phyloP scores from a whole-genome alignment of 2,329 filamentous ascomycete genomes.

The Cadophora malorum region DNA sequence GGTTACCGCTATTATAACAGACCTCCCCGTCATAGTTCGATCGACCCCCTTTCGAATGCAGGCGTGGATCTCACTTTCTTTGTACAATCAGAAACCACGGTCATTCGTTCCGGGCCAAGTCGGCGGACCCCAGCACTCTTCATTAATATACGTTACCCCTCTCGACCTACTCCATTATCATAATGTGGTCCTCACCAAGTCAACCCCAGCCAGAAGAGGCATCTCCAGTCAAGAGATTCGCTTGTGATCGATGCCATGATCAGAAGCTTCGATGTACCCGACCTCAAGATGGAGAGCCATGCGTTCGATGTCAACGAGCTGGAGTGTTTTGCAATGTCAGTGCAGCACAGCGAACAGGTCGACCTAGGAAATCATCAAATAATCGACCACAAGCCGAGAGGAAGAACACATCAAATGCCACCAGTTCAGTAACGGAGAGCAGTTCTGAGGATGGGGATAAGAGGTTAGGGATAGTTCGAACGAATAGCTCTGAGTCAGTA shows the following conservation, averaged over 20 bases:
- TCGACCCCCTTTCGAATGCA: slow-evolving; percentile 13
- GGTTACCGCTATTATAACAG: slow-evolving; percentile 19
- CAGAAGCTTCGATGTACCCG: slow-evolving; percentile 28
- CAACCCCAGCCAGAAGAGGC: slow-evolving; percentile 21
- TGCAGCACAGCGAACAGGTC: slow-evolving; percentile 26
- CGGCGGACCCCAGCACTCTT: slow-evolving; percentile 14
- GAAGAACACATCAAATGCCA: slow-evolving; percentile 15
- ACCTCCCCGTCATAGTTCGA: slow-evolving; percentile 20
- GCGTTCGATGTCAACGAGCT: slow-evolving; percentile 24
- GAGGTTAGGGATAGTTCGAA: neutral
- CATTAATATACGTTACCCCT: neutral
- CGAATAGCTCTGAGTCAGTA: slow-evolving; percentile 16
- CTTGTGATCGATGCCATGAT: slow-evolving; percentile 28
- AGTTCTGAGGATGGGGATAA: slow-evolving; percentile 20
- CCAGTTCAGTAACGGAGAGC: slow-evolving; percentile 1
- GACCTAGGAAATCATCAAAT: slow-evolving; percentile 26
- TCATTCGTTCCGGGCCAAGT: slow-evolving; percentile 16
- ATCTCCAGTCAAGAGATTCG: slow-evolving; percentile 25
- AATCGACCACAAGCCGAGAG: slow-evolving; percentile 17
- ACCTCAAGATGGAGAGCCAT: slow-evolving; percentile 26
- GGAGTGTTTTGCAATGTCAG: slow-evolving; percentile 27
- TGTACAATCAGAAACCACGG: slow-evolving; percentile 12
- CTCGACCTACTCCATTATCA: neutral
- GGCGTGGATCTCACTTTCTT: slow-evolving; percentile 17
- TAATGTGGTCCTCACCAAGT: slow-evolving; percentile 23